Conservation (phyloP, 2,329 filamentous ascomycete species). For the Colletotrichum melonis region DNA sequence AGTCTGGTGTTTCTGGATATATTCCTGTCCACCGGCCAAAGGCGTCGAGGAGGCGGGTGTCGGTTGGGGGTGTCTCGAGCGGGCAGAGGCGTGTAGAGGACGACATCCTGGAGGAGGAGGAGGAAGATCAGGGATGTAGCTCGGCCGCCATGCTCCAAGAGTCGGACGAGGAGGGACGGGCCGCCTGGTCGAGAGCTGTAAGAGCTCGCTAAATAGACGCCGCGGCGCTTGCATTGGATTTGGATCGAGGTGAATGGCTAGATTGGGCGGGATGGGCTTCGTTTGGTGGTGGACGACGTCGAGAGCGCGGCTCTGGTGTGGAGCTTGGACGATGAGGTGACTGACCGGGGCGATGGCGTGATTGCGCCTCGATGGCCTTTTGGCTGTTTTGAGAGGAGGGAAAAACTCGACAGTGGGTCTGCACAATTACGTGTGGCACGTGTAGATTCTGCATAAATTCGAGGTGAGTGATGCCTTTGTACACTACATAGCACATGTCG, state of each 20-base stretch:
- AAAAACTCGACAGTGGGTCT: conserved; percentile 15
- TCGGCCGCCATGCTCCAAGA: background rate
- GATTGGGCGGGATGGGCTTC: conserved; percentile 27
- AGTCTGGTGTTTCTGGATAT: background rate
- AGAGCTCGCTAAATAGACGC: conserved; percentile 34
- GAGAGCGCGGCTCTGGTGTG: conserved; percentile 35
- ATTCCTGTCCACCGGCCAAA: background rate
- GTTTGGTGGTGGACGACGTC: conserved; percentile 30
- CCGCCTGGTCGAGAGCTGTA: conserved; percentile 29
- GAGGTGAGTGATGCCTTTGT: background rate
- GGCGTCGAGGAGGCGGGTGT: conserved; percentile 20
- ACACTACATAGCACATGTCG: background rate
- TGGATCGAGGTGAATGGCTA: conserved; percentile 17
- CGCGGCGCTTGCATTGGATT: conserved; percentile 33
- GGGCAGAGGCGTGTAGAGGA: conserved; percentile 22
- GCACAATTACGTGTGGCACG: background rate
- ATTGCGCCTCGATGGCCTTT: conserved; percentile 16
- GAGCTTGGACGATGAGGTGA: conserved; percentile 35
- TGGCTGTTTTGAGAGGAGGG: conserved; percentile 6
- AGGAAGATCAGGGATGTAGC: background rate
- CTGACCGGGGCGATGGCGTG: conserved; percentile 35
- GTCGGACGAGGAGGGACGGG: conserved; percentile 23
- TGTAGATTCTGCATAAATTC: background rate
- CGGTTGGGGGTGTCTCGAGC: conserved; percentile 25
- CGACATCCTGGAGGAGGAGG: background rate